Evolutionary conservation across 495 filamentous ascomycete species (phyloP).

Genomic region (Choiromyces venosus): DNA sequence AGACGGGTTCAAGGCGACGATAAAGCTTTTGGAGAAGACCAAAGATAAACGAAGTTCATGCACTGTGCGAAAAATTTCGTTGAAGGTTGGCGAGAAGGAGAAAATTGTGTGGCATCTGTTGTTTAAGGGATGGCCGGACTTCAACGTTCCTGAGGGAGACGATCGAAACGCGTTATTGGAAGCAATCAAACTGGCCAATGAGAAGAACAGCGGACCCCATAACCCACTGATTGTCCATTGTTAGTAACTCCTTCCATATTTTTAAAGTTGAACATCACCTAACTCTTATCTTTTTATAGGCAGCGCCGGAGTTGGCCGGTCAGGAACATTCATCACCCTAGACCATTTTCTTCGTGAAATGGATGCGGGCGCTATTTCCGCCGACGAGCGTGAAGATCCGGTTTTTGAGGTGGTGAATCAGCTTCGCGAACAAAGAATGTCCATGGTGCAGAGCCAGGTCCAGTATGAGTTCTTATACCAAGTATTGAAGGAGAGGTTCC

Average conservation of each 20-base stretch:
- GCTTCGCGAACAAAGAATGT: conserved; percentile 82
- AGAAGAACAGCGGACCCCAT: conserved; percentile 55
- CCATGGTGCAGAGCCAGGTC: conserved; percentile 88
- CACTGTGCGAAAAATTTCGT: conserved; percentile 49
- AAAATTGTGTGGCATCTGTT: conserved; percentile 83
- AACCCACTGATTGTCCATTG: conserved; percentile 81
- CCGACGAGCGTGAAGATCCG: conserved; percentile 45
- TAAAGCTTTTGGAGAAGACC: conserved; percentile 51
- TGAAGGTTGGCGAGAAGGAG: conserved; percentile 56
- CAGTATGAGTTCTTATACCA: conserved; percentile 90
- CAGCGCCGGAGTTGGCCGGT: conserved; percentile 80
- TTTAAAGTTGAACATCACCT: conserved; percentile 12
- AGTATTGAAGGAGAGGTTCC: conserved; percentile 65
- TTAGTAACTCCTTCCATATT: conserved; percentile 16
- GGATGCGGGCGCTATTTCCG: conserved; percentile 54
- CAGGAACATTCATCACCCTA: conserved; percentile 90
- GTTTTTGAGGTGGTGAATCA: conserved; percentile 69
- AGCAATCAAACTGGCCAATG: conserved; percentile 67
- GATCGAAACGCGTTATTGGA: conserved; percentile 73
- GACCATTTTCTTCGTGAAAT: conserved; percentile 83
- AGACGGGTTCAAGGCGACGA: conserved; percentile 55
- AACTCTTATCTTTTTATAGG: conserved; percentile 25
- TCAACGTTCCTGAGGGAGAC: conserved; percentile 73
- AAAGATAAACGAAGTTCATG: conserved; percentile 48
- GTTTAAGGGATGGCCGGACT: conserved; percentile 92